phyloP scores from a whole-genome alignment of 1,139 yeast genomes.

The Zygoascus meyerae region DNA sequence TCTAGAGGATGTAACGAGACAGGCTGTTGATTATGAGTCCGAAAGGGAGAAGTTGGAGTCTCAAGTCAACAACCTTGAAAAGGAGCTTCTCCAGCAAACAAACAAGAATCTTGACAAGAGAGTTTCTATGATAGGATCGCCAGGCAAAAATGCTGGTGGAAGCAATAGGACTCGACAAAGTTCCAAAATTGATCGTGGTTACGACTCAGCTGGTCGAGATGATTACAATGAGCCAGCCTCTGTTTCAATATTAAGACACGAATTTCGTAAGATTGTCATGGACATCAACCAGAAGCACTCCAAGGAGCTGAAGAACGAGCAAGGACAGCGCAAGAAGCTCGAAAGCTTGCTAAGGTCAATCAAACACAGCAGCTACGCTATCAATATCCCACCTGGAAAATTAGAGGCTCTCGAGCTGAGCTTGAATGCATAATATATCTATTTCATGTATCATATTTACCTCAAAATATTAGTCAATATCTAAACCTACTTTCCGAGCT shows the following conservation, averaged over 20 bases:
- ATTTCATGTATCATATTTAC: too few relatives aligned
- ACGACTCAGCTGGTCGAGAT: neutral
- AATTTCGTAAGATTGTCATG: conserved; percentile 61
- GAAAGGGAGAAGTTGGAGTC: conserved; percentile 29
- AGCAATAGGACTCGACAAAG: neutral
- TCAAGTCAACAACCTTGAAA: conserved; percentile 27
- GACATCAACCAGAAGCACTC: conserved; percentile 61
- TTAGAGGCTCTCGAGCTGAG: conserved; percentile 11
- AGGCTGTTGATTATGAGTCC: conserved; percentile 35
- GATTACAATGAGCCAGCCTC: conserved; percentile 20
- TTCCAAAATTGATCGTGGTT: conserved; percentile 1
- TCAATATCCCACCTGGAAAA: conserved; percentile 10
- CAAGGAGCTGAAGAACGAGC: conserved; percentile 52
- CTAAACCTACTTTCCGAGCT: neutral
- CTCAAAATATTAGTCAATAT: neutral
- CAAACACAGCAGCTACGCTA: conserved; percentile 12
- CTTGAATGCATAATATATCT: conserved; percentile 2
- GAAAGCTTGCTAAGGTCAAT: conserved; percentile 35
- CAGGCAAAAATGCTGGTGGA: neutral
- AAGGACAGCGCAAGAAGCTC: conserved; percentile 48
- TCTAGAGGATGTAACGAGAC: conserved; percentile 34
- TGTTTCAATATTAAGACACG: conserved; percentile 49
- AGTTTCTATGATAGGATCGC: conserved; percentile 22
- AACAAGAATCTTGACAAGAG: conserved; percentile 21
- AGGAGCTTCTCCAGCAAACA: conserved; percentile 20